Conservation (phyloP, 2,329 filamentous ascomycete genomes). For the Trichoderma sp. region DNA sequence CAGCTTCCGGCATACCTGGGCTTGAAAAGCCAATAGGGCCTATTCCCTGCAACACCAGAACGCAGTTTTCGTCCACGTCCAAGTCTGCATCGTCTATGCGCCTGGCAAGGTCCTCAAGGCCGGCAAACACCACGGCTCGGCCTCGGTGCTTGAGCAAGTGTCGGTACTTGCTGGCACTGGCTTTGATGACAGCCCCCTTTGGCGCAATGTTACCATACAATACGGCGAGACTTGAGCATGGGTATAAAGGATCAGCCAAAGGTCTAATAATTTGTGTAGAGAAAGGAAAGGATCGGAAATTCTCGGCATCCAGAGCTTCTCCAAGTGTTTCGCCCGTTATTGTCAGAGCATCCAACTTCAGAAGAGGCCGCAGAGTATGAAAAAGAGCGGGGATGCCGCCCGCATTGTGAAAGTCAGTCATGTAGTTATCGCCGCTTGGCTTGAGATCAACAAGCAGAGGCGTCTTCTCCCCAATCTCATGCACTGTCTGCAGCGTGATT, state of each 20-base stretch:
- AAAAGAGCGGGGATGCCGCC: slow-evolving; percentile 77
- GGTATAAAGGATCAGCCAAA: slow-evolving; percentile 66
- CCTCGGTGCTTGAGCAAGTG: slow-evolving; percentile 50
- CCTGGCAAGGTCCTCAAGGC: slow-evolving; percentile 72
- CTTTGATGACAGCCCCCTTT: slow-evolving; percentile 83
- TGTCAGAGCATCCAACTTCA: slow-evolving; percentile 76
- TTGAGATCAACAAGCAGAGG: slow-evolving; percentile 83
- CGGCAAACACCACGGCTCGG: slow-evolving; percentile 65
- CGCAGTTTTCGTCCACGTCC: slow-evolving; percentile 60
- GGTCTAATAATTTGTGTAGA: slow-evolving; percentile 61
- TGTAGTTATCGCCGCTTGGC: slow-evolving; percentile 83
- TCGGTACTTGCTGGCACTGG: slow-evolving; percentile 80
- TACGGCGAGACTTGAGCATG: slow-evolving; percentile 77
- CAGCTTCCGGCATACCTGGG: slow-evolving; percentile 90
- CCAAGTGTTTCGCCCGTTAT: slow-evolving; percentile 83
- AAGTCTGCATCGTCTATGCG: slow-evolving; percentile 61
- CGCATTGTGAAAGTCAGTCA: slow-evolving; percentile 87
- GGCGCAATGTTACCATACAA: slow-evolving; percentile 82
- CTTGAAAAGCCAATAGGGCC: slow-evolving; percentile 74
- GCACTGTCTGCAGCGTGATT: slow-evolving; percentile 76
- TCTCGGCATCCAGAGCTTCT: slow-evolving; percentile 72
- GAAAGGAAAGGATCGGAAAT: slow-evolving; percentile 54
- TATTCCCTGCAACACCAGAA: slow-evolving; percentile 84
- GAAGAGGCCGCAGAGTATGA: slow-evolving; percentile 72
- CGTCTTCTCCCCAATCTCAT: slow-evolving; percentile 74